These are phyloP conservation scores for Citrus mangshanensis DNA, from an alignment of 345 rosid genomes.

Conservation along the genomic window DNA sequence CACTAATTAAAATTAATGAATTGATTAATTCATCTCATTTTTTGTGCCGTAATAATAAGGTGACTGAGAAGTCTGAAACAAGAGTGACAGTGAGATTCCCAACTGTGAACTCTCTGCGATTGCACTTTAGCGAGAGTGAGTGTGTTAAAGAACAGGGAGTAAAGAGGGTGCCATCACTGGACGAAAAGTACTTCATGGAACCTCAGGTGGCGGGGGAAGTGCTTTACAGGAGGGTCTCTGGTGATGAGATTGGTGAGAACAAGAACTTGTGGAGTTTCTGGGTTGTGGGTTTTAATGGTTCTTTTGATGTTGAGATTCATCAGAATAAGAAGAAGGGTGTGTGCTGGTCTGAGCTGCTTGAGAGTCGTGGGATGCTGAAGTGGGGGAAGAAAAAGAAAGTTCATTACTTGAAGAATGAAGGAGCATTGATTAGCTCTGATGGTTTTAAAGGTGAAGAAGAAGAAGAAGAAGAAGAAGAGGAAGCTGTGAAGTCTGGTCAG, in stretches of 20 bases:
- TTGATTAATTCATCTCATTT: background rate
- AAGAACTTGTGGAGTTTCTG: slow-evolving; percentile 59
- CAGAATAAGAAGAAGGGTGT: slow-evolving; percentile 28
- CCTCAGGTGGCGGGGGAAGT: slow-evolving; percentile 56
- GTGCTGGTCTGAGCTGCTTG: slow-evolving; percentile 57
- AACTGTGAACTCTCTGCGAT: slow-evolving; percentile 48
- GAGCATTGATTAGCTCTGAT: background rate
- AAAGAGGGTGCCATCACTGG: slow-evolving; percentile 61
- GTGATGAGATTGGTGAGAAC: slow-evolving; percentile 46
- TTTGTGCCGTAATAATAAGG: slow-evolving; percentile 31
- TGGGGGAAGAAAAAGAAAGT: slow-evolving; percentile 83
- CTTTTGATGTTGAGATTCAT: background rate
- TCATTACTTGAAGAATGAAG: slow-evolving; percentile 31
- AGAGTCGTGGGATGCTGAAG: slow-evolving; percentile 41
- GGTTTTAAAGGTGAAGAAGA: background rate
- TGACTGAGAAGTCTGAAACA: slow-evolving; percentile 54
- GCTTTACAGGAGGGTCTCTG: slow-evolving; percentile 55
- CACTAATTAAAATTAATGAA: background rate
- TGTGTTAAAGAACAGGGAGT: slow-evolving; percentile 10
- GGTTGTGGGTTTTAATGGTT: slow-evolving; percentile 26
- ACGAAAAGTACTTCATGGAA: slow-evolving; percentile 55
- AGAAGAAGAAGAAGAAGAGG: slow-evolving; percentile 12
- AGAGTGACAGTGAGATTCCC: slow-evolving; percentile 71
- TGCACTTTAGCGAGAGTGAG: slow-evolving; percentile 40
- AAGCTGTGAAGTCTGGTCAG: background rate